Evolutionary conservation across 148 eudicot species (phyloP).

Genomic region (Vaccinium myrtillus): DNA sequence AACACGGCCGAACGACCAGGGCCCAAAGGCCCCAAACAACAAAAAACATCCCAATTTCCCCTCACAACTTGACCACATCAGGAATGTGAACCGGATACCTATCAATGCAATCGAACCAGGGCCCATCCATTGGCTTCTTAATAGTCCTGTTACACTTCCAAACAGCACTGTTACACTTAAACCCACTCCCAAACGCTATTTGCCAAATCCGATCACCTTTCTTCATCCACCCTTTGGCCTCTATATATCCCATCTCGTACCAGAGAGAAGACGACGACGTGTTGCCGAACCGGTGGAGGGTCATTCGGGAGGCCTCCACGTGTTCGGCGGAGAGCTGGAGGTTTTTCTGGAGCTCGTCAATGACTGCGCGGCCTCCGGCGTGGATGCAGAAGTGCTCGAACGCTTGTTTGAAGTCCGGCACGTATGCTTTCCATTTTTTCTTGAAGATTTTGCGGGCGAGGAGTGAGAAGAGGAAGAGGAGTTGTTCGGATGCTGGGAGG

Average conservation of each 20-base stretch:
- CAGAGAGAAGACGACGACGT: slow-evolving; percentile 28
- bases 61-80: slow-evolving; percentile 11
- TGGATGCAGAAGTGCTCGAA: slow-evolving; percentile 32
- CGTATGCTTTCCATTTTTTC: slow-evolving; percentile 18
- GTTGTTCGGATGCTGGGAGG: slow-evolving; percentile 24
- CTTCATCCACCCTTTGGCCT: slow-evolving; percentile 31
- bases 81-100: slow-evolving; percentile 24
- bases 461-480: slow-evolving; percentile 17
- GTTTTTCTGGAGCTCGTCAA: slow-evolving; percentile 24
- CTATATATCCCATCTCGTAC: slow-evolving; percentile 28
- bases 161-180: slow-evolving; percentile 27
- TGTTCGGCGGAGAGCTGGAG: slow-evolving; percentile 24
- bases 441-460: slow-evolving; percentile 20
- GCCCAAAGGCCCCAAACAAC: background rate
- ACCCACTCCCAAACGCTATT: slow-evolving; percentile 27
- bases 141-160: slow-evolving; percentile 16
- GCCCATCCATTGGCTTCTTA: slow-evolving; percentile 17
- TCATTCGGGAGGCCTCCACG: slow-evolving; percentile 25
- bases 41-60: background rate
- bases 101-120: slow-evolving; percentile 23
- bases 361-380: slow-evolving; percentile 25
- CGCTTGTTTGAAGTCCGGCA: slow-evolving; percentile 30
- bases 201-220: slow-evolving; percentile 27
- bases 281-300: slow-evolving; percentile 27
- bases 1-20: background rate